Conservation (phyloP, 2,329 filamentous ascomycete genomes). For the Lecanosticta acicola region DNA sequence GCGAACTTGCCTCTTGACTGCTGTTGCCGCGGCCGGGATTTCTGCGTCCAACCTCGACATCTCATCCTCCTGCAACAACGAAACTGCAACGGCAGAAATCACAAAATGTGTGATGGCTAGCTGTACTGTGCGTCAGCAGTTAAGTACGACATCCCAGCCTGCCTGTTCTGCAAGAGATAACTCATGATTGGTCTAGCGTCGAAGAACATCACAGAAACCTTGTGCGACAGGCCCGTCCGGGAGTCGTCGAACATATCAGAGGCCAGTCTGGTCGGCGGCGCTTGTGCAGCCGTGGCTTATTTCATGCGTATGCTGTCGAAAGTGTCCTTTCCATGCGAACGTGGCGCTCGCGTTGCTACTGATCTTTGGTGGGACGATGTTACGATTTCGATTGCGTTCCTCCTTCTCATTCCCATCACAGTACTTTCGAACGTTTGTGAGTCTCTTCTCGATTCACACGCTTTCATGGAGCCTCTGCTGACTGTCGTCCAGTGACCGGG, state of each 20-base stretch:
- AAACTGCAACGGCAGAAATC: conserved; percentile 9
- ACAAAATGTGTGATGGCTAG: conserved; percentile 7
- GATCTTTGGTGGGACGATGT: conserved; percentile 19
- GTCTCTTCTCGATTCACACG: background rate
- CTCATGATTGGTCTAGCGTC: conserved; percentile 8
- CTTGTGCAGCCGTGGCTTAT: conserved; percentile 8
- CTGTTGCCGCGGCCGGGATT: conserved; percentile 9
- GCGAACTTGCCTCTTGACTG: conserved; percentile 11
- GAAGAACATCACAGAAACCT: conserved; percentile 16
- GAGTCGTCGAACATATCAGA: conserved; percentile 5
- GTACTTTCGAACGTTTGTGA: conserved; percentile 11
- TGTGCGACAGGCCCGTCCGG: conserved; percentile 10
- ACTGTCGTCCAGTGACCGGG: conserved; percentile 4
- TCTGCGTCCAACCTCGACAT: conserved; percentile 10
- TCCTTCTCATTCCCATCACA: conserved; percentile 13
- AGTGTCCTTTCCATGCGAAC: conserved; percentile 14
- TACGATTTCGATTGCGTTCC: conserved; percentile 13
- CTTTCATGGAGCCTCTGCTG: background rate
- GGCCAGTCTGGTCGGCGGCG: conserved; percentile 11
- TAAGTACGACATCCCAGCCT: conserved; percentile 8
- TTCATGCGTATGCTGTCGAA: conserved; percentile 15
- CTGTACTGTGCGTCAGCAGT: conserved; percentile 12
- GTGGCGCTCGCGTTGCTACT: conserved; percentile 9
- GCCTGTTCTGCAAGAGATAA: background rate
- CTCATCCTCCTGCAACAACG: conserved; percentile 11